phyloP scores from a whole-genome alignment of 441 rosid species.

The Adansonia gregorii region DNA sequence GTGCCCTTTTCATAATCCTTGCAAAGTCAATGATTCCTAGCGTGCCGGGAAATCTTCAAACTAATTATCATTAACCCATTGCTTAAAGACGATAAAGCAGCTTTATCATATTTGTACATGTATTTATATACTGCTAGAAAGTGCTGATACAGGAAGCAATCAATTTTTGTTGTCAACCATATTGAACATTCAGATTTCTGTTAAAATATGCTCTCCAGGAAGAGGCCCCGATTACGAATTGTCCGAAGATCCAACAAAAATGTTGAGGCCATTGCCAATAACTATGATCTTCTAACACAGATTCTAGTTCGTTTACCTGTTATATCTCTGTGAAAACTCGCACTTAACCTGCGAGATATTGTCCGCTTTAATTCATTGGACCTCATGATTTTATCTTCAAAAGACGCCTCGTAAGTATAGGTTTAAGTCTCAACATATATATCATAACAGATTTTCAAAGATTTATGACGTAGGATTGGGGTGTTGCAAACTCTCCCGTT shows the following conservation, averaged over 20 bases:
- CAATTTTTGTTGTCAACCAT: neutral
- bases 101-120: neutral
- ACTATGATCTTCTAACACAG: conserved; percentile 33
- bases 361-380: too few species aligned
- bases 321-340: too few species aligned
- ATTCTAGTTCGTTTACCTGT: conserved; percentile 34
- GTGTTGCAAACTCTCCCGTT: too few species aligned
- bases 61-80: neutral
- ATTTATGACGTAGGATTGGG: too few species aligned
- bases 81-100: neutral
- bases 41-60: neutral
- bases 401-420: too few species aligned
- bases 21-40: neutral
- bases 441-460: too few species aligned
- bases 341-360: too few species aligned
- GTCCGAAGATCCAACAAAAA: neutral
- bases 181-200: neutral
- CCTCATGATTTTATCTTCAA: too few species aligned
- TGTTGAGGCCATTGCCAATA: conserved; percentile 35
- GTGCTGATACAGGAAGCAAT: neutral
- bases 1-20: neutral
- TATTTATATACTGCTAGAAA: neutral
- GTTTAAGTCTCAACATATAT: too few species aligned
- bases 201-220: neutral
- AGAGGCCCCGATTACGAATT: neutral